Conservation (phyloP, 306 rosid species). For the Trifolium fragiferum region DNA sequence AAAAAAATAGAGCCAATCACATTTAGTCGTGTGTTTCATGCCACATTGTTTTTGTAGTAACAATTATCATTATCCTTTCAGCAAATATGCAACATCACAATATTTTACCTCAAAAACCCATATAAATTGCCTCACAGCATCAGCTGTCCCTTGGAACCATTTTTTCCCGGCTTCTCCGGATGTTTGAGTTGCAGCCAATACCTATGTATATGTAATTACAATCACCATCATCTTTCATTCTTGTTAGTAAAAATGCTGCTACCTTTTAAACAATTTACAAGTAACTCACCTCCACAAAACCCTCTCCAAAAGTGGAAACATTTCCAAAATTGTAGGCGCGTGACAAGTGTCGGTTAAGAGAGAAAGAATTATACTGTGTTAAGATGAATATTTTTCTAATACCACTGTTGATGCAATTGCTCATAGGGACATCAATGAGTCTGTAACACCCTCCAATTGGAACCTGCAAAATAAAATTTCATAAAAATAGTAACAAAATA, state of each 20-base stretch:
- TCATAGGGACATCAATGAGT: constrained; percentile 92
- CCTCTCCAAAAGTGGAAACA: constrained; percentile 80
- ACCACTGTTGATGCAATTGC: constrained; percentile 94
- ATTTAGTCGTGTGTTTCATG: neutral
- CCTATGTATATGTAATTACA: constrained; percentile 52
- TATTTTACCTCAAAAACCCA: constrained; percentile 91
- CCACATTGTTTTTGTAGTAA: neutral
- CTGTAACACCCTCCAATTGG: constrained; percentile 95
- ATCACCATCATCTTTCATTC: neutral
- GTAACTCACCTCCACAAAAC: constrained; percentile 82
- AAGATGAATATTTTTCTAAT: constrained; percentile 81
- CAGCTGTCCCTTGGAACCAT: constrained; percentile 98
- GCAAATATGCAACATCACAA: constrained; percentile 5
- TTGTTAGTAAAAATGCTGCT: neutral
- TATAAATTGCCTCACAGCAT: constrained; percentile 89
- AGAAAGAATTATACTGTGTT: constrained; percentile 85
- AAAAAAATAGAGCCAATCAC: neutral
- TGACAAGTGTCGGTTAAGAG: constrained; percentile 91
- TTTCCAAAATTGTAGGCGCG: constrained; percentile 76
- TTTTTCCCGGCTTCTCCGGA: constrained; percentile 85
- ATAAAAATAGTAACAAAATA: neutral
- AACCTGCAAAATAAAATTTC: constrained; percentile 54
- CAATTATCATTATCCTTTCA: neutral
- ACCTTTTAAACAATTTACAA: too few relatives aligned
- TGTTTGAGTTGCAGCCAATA: constrained; percentile 96